Percentiles rank a stretch among this genome's conserved stretches.
These are phyloP conservation scores for Nicotiana tomentosiformis DNA, from an alignment of 257 asterid species.

Conservation along the genomic window DNA sequence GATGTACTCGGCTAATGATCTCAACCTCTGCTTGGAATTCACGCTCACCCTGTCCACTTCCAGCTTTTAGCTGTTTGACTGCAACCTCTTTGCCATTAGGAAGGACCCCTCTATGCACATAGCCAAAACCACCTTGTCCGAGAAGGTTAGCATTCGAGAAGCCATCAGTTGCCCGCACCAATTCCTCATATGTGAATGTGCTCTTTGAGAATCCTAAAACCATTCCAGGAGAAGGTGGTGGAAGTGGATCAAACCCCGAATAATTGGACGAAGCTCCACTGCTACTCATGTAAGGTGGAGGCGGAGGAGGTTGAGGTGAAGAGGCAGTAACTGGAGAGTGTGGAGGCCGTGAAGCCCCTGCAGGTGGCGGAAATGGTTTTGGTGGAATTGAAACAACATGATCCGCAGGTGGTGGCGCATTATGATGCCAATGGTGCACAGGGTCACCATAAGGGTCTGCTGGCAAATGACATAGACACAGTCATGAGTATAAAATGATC, in stretches of 20 bases:
- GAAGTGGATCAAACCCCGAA: conserved; percentile 53
- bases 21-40: conserved; percentile 95
- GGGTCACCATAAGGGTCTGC: conserved; percentile 55
- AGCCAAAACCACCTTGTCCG: conserved; percentile 96
- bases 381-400: conserved; percentile 45
- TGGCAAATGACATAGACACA: conserved; percentile 15
- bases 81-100: conserved; percentile 84
- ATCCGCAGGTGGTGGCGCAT: conserved; percentile 41
- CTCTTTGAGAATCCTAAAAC: conserved; percentile 54
- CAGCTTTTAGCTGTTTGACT: conserved; percentile 71
- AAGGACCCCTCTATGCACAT: conserved; percentile 77
- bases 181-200: conserved; percentile 70
- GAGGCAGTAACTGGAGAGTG: conserved; percentile 36
- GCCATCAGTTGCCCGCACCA: conserved; percentile 81
- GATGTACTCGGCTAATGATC: conserved; percentile 92
- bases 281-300: conserved; percentile 43
- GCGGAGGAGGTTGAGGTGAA: conserved; percentile 48
- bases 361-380: conserved; percentile 47
- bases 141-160: conserved; percentile 83
- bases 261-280: conserved; percentile 67
- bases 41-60: conserved; percentile 92
- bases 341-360: conserved; percentile 53
- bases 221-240: conserved; percentile 62
- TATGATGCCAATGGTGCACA: conserved; percentile 62
- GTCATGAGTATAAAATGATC: neutral